phyloP scores from a whole-genome alignment of 208 protist species.

The Histomonas meleagridis region DNA sequence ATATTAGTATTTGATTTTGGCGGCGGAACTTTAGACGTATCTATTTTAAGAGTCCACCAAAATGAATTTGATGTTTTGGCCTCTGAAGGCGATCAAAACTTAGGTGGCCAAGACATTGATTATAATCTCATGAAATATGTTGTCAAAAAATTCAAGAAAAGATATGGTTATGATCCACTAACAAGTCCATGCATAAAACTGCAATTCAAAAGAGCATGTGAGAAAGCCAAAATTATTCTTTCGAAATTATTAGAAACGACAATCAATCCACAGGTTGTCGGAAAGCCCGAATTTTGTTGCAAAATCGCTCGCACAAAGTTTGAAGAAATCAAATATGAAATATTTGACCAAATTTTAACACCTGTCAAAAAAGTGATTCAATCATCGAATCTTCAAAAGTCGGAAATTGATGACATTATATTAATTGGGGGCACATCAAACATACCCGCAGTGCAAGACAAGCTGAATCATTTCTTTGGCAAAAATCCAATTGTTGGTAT shows the following conservation, averaged over 20 bases:
- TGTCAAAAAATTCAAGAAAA: constrained; percentile 73
- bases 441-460: neutral
- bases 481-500: neutral
- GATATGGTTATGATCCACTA: no score
- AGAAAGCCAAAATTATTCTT: neutral
- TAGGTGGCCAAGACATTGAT: constrained; percentile 90
- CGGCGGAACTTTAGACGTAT: constrained; percentile 66
- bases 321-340: constrained; percentile 50
- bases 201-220: neutral
- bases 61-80: constrained; percentile 84
- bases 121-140: constrained; percentile 74
- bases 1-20: constrained; percentile 90
- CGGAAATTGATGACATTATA: constrained; percentile 44
- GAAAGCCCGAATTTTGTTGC: no score
- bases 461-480: neutral
- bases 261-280: no score
- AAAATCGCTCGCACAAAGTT: constrained; percentile 49
- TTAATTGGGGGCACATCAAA: neutral
- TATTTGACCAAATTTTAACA: constrained; percentile 45
- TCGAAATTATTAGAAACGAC: no score
- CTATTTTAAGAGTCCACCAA: constrained; percentile 82
- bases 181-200: no score
- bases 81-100: constrained; percentile 78
- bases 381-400: constrained; percentile 41
- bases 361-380: constrained; percentile 43